Percentiles rank a stretch among this genome's conserved stretches.
Evolutionary conservation across 2,329 filamentous ascomycete genomes (phyloP).

Genomic region (Lecanicillium sp.): DNA sequence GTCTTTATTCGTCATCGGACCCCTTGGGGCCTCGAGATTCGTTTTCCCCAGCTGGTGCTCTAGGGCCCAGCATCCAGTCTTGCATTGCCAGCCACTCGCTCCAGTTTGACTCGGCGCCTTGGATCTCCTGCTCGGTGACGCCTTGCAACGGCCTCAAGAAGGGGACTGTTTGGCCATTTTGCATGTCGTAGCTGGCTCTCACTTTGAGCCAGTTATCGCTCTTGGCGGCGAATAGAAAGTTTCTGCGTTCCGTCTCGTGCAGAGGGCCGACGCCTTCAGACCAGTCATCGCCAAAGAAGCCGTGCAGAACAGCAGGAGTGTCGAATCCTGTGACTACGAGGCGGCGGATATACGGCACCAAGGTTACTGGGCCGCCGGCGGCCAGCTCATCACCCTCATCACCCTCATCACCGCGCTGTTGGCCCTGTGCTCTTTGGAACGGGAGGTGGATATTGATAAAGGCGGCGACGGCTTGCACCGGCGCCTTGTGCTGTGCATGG

Average conservation of each 20-base stretch:
- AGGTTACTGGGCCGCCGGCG: constrained; percentile 44
- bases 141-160: constrained; percentile 79
- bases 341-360: constrained; percentile 84
- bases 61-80: constrained; percentile 94
- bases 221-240: constrained; percentile 93
- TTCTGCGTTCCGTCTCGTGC: constrained; percentile 83
- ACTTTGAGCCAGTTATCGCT: constrained; percentile 83
- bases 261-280: constrained; percentile 67
- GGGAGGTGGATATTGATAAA: constrained; percentile 90
- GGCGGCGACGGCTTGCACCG: constrained; percentile 80
- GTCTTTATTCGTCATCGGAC: too few species aligned
- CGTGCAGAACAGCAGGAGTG: constrained; percentile 75
- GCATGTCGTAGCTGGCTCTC: constrained; percentile 86
- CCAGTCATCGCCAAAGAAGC: constrained; percentile 97
- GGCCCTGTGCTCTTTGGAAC: constrained; percentile 55
- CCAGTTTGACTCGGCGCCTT: constrained; percentile 77
- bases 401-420: constrained; percentile 14
- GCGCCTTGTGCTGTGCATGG: constrained; percentile 73
- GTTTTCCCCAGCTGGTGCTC: constrained; percentile 42
- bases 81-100: constrained; percentile 95
- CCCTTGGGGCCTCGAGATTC: too few species aligned
- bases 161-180: constrained; percentile 72
- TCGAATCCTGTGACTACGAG: constrained; percentile 91
- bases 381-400: constrained; percentile 13
- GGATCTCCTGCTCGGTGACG: constrained; percentile 71